Evolutionary conservation across 202 grass and related monocot species (phyloP), one percentile per base, ranked within the genome.

Genomic region (Eragrostis tef): DNA sequence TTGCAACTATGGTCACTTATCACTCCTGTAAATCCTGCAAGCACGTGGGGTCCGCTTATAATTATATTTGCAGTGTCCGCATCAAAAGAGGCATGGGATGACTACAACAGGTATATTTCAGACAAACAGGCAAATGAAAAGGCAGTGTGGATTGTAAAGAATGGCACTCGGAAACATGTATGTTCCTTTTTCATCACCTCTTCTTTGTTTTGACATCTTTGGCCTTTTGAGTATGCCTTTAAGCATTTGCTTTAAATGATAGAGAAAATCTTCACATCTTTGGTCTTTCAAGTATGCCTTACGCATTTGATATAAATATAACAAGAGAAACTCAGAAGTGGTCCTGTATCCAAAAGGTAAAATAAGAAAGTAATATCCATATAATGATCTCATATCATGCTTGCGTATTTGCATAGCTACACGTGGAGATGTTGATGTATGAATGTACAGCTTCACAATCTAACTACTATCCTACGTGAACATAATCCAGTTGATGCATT

Each of bases 31-130:
- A 97, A 97, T 83, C 94, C 94, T 52, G 94, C 94, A 66, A 97
- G 94, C 73, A 97, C 94, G 5, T 97, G 92, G 94, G 94, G 94
- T 27, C 94, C 94, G 49, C 92, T 97, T 84, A 91, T 97, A 70
- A 69, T 97, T 82, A 97, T 97, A 56, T 97, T 97, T 64, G 88
- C 94, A 21, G 91, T 94, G 71, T 97, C 92, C 4, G 94, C 94
- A 58, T 91, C 90, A 62, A 97, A 97, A 91, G 94, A 97, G 81
- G 94, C 92, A 62, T 97, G 94, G 94, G 94, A 97, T 94, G 94
- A 97, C 81, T 97, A 97, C 64, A 97, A 97, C 82, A 88, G 94
- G 71, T 97, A 92, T 82, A 91, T 92, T 81, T 94, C 84, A 66
- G 94, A 97, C 67, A 91, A 88, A 73, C 87, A 97, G 87, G 94